A percentile compares a stretch with the other conserved stretches of the same genome.
phyloP scores from a whole-genome alignment of 2,329 filamentous ascomycete genomes.

The Alternaria sp. region DNA sequence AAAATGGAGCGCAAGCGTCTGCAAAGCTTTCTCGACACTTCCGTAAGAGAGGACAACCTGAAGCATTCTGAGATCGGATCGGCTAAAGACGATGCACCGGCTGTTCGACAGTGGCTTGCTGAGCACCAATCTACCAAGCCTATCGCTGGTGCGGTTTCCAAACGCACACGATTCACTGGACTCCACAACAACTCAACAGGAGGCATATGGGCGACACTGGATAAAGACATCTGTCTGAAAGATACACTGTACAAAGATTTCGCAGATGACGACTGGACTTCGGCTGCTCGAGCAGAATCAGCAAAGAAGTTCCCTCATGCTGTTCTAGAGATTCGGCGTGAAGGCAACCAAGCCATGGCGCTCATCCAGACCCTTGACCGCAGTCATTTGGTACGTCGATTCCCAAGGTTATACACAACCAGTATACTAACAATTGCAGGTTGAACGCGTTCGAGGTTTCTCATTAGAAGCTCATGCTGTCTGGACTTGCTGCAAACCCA shows the following conservation, averaged over 20 bases:
- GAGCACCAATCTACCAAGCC: slow-evolving; percentile 54
- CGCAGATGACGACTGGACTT: slow-evolving; percentile 40
- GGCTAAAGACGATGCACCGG: slow-evolving; percentile 24
- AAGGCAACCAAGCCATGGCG: slow-evolving; percentile 50
- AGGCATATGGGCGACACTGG: slow-evolving; percentile 57
- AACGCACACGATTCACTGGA: slow-evolving; percentile 57
- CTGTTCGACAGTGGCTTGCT: slow-evolving; percentile 52
- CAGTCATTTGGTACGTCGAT: slow-evolving; percentile 53
- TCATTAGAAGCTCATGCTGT: slow-evolving; percentile 62
- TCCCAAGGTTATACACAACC: neutral
- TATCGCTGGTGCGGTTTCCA: slow-evolving; percentile 54
- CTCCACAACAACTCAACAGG: slow-evolving; percentile 53
- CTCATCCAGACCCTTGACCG: slow-evolving; percentile 54
- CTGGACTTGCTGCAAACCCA: slow-evolving; percentile 55
- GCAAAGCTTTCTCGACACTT: slow-evolving; percentile 47
- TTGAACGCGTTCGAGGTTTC: slow-evolving; percentile 60
- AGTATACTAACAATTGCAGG: slow-evolving; percentile 38
- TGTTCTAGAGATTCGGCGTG: slow-evolving; percentile 58
- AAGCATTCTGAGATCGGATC: slow-evolving; percentile 7
- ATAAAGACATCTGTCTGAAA: slow-evolving; percentile 55
- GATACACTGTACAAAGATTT: slow-evolving; percentile 35
- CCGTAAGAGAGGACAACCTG: slow-evolving; percentile 19
- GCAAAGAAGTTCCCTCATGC: slow-evolving; percentile 56
- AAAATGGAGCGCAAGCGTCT: slow-evolving; percentile 53
- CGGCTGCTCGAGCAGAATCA: slow-evolving; percentile 29